phyloP scores from a whole-genome alignment of 2,329 filamentous ascomycete genomes.

The Fusarium pilosicola region DNA sequence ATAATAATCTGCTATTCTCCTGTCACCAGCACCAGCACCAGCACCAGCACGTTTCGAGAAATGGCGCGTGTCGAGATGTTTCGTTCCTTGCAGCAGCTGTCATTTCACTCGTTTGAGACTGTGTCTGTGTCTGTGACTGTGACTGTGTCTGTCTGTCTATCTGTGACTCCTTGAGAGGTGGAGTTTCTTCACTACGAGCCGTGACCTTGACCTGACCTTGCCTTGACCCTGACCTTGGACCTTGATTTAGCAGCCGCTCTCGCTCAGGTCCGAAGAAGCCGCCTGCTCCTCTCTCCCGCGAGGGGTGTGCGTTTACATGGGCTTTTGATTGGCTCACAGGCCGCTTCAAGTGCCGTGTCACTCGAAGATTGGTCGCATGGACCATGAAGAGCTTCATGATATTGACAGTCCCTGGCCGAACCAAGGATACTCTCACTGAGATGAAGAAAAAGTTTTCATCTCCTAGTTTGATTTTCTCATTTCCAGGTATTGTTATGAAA shows the following conservation, averaged over 20 bases:
- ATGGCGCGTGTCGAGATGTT: conserved; percentile 18
- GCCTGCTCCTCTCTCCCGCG: conserved; percentile 16
- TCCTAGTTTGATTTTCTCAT: not conserved
- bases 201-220: conserved; percentile 5
- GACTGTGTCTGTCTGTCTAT: not conserved
- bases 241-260: conserved; percentile 34
- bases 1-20: not conserved
- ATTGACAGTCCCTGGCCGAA: conserved; percentile 8
- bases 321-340: conserved; percentile 34
- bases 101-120: conserved; percentile 19
- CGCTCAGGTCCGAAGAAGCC: conserved; percentile 36
- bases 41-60: conserved; percentile 38
- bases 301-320: conserved; percentile 27
- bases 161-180: conserved; percentile 13
- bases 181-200: conserved; percentile 13
- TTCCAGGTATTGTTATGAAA: conserved; percentile 14
- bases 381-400: conserved; percentile 21
- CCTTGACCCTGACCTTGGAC: conserved; percentile 6
- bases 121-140: conserved; percentile 1
- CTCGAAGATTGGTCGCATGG: conserved; percentile 34
- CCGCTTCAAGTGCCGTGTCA: conserved; percentile 37
- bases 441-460: conserved; percentile 17
- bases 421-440: conserved; percentile 6
- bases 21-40: conserved; percentile 18
- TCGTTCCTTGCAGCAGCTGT: conserved; percentile 28